Evolutionary conservation across 2,329 filamentous ascomycete species (phyloP), one percentile per base, ranked within the genome.

Genomic region (Ceratocystis alfenasii): DNA sequence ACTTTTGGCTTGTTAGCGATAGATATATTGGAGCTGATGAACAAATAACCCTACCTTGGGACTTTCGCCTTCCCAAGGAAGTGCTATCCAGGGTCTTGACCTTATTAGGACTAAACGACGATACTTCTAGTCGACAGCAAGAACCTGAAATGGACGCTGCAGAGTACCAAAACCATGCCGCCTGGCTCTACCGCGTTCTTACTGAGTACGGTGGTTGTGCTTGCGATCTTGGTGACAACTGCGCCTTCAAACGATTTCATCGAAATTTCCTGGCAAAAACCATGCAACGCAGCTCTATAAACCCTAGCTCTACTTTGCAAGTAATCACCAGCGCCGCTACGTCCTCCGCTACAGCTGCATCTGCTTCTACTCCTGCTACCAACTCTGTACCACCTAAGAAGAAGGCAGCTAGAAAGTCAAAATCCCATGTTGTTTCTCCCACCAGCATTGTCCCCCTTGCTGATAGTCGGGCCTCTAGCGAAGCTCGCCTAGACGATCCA

Each of bases 1-100:
- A 94, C 73, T 96, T 97, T 74, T 96, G 93, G 83, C 87, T 96
- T 69, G 85, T 96, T 67, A 91, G 90, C 71, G 89, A 89, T 70
- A 83, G 88, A 64, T 81, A 87, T 46, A 91, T 97, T 66, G 75
- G 81, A 17, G 78, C 84, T 0, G 79, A 81, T 50, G 84, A 86
- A 71, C 83, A 85, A 71, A 84, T 83, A 71, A 89, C 79, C 30
- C 82, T 80, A 70, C 83, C 78, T 64, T 90, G 80, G 89, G 89
- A 85, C 72, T 93, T 81, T 76, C 83, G 75, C 69, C 82, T 81
- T 70, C 83, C 78, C 70, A 87, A 79, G 72, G 82, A 77, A 68
- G 76, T 79, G 1, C 78, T 78, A 65, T 74, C 76, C 3, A 79
- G 82, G 41, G 83, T 84, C 74, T 76, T 84, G 4, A 79, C 85